phyloP scores from a whole-genome alignment of 805 yeast species.

The Cyberlindnera euphorbiae region DNA sequence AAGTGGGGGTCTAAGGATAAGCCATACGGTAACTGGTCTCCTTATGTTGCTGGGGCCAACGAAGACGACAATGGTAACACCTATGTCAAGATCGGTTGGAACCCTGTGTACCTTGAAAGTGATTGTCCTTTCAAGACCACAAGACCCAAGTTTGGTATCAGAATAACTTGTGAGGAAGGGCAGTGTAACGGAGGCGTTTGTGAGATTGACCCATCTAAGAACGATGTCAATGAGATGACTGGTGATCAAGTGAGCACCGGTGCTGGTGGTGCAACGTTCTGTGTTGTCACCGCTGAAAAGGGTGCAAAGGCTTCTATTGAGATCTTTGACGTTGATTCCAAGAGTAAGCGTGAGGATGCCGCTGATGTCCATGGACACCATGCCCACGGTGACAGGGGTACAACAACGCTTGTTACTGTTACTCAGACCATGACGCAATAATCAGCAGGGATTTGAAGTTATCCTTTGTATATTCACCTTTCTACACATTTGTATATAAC shows the following conservation, averaged over 20 bases:
- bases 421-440: slow-evolving; percentile 1
- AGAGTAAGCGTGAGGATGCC: slow-evolving; percentile 7
- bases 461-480: background rate
- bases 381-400: slow-evolving; percentile 3
- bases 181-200: slow-evolving; percentile 77
- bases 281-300: slow-evolving; percentile 73
- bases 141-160: slow-evolving; percentile 65
- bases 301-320: slow-evolving; percentile 66
- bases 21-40: slow-evolving; percentile 88
- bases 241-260: slow-evolving; percentile 40
- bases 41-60: slow-evolving; percentile 90
- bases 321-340: slow-evolving; percentile 43
- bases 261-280: slow-evolving; percentile 71
- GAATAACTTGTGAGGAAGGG: slow-evolving; percentile 66
- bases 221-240: slow-evolving; percentile 51
- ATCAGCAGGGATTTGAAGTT: background rate
- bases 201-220: slow-evolving; percentile 67
- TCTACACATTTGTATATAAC: background rate
- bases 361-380: slow-evolving; percentile 7
- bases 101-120: slow-evolving; percentile 73
- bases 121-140: slow-evolving; percentile 46
- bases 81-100: slow-evolving; percentile 85
- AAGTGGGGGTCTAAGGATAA: slow-evolving; percentile 71
- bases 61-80: slow-evolving; percentile 67
- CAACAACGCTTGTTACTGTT: slow-evolving; percentile 6